A percentile compares a stretch with the other conserved stretches of the same genome.
Conservation (phyloP, 805 yeast species). For the Candida schatavii region DNA sequence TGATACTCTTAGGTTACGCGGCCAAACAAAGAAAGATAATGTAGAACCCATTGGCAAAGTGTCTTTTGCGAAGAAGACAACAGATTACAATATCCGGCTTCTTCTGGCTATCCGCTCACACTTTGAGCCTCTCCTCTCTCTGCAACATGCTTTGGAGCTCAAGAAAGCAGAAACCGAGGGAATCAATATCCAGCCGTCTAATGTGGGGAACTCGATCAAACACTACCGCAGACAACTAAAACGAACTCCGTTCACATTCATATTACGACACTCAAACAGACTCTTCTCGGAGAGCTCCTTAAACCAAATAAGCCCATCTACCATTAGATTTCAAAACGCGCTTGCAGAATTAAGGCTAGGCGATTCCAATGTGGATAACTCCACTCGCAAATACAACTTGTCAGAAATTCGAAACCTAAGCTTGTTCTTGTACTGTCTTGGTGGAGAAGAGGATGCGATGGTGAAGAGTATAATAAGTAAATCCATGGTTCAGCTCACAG, state of each 20-base stretch:
- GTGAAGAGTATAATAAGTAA: background rate
- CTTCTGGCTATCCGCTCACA: background rate
- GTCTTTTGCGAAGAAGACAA: background rate
- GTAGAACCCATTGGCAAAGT: background rate
- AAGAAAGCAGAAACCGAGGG: too few relatives aligned
- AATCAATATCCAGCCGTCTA: too few relatives aligned
- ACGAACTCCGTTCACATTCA: conserved; percentile 3
- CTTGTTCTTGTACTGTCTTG: conserved; percentile 15
- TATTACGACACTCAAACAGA: conserved; percentile 1
- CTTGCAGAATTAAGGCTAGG: background rate
- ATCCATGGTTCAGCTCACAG: background rate
- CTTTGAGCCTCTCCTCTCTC: background rate
- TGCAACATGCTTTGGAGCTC: too few relatives aligned
- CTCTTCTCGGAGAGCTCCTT: conserved; percentile 3
- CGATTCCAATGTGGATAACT: background rate
- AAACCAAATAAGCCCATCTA: background rate
- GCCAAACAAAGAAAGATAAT: too few relatives aligned
- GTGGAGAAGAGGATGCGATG: conserved; percentile 4
- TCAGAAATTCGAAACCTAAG: conserved; percentile 28
- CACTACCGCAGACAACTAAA: background rate
- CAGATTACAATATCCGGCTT: background rate
- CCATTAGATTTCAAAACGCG: background rate
- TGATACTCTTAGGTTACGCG: too few relatives aligned
- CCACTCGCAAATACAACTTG: conserved; percentile 22
- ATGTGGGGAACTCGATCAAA: too few relatives aligned